Percentiles rank a stretch among this genome's conserved stretches.
Conservation (phyloP, 805 yeast species). For the Tetrapisispora pingtungensis region DNA sequence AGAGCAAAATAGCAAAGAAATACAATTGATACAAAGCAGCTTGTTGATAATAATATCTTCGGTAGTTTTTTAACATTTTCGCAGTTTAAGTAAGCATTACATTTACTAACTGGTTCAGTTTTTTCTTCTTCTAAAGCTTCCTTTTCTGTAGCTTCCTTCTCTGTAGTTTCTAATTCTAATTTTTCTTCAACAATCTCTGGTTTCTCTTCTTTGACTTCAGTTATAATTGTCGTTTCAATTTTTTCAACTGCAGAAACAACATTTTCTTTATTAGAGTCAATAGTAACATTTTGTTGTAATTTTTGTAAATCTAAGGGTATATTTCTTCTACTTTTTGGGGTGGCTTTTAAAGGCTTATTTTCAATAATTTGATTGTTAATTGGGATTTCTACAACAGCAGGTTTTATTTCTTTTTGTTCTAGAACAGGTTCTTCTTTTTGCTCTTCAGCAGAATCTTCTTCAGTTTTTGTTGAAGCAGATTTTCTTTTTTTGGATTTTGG, state of each 20-base stretch:
- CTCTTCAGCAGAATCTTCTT: neutral
- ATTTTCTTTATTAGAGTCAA: neutral
- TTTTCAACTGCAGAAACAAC: neutral
- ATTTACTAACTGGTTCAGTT: no score
- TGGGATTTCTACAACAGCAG: neutral
- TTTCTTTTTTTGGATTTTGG: neutral
- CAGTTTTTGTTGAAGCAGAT: neutral
- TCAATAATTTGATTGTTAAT: neutral
- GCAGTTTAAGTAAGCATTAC: neutral
- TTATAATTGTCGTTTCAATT: neutral
- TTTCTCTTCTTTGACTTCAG: neutral
- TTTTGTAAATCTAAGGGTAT: slow-evolving; percentile 2
- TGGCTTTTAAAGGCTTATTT: no score
- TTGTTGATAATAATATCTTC: neutral
- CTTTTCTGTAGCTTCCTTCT: neutral
- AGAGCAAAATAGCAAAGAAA: slow-evolving; percentile 25
- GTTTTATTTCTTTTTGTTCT: neutral
- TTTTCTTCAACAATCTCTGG: neutral
- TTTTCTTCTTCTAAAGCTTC: neutral
- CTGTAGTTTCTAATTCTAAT: no score
- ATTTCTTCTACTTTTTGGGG: neutral
- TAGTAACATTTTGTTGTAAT: neutral
- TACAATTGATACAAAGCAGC: neutral
- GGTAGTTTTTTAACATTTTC: neutral
- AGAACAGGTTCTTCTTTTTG: neutral